Evolutionary conservation across 148 eudicot species (phyloP), one percentile per base, ranked within the genome.

Genomic region (Diospyros lotus): DNA sequence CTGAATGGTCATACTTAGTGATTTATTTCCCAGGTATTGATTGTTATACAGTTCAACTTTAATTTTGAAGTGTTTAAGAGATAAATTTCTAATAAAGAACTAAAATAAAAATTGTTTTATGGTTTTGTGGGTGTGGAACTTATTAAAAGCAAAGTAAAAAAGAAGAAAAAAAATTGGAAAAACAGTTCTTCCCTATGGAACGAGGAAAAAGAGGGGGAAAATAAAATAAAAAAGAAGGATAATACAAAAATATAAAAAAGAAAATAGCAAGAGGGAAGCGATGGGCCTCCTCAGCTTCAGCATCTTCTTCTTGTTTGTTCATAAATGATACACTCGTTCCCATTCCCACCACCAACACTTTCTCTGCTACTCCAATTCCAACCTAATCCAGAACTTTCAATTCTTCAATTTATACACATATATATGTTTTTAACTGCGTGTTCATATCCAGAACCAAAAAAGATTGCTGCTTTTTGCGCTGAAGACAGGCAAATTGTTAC

Each of bases 301-400:
- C 58, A 48, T 55, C 58, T 13, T 14, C 10, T 9, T 14, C 10
- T 55, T 11, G 3, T 55, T 14, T 4, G 51, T 28, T 28, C 28
- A 28, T 48, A 55, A 71, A 55, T 52, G 9, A 69, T 69, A 53
- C 72, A 54, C 42, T 44, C 55, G 40, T 68, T 73, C 82, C 78
- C 75, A 66, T 71, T 76, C 79, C 84, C 58, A 5, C 64, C 79
- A 60, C 54, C 64, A 71, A 13, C 73, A 43, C 66, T 60, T 58
- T 63, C 73, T 75, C 82, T 55, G 58, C 64, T 41, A 61, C 68
- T 82, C 78, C 84, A 55, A 66, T 78, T 73, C 73, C 66, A 61
- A 58, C 78, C 66, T 14, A 56, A 77, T 10, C 71, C n/a, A 40
- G 1, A 59, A 42, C 50, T 75, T 65, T 59, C 50, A 54, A 40